Evolutionary conservation across 2,329 filamentous ascomycete genomes (phyloP).

Genomic region (Dactylellina haptotyla): DNA sequence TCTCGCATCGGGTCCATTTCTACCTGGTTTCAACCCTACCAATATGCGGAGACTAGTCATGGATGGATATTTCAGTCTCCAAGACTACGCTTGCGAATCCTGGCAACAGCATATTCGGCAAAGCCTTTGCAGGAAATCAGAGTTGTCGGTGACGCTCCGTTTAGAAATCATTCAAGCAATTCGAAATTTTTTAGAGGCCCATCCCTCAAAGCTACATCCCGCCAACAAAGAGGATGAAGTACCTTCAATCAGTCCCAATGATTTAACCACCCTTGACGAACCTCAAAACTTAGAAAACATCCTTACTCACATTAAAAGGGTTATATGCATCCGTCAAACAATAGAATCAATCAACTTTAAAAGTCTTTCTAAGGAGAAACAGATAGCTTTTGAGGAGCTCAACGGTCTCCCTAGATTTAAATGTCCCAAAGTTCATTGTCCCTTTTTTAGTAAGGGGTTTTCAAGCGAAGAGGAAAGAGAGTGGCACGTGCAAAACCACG

Average conservation of each 20-base stretch:
- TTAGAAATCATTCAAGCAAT: not conserved
- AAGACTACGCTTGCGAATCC: slow-evolving; percentile 6
- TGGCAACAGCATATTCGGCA: not conserved
- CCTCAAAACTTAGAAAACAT: too few relatives aligned
- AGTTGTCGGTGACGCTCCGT: not conserved
- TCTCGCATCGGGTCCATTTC: not conserved
- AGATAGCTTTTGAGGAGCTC: not conserved
- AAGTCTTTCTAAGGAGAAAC: too few relatives aligned
- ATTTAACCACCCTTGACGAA: too few relatives aligned
- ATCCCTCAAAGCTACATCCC: too few relatives aligned
- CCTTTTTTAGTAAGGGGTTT: not conserved
- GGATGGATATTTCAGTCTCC: slow-evolving; percentile 2
- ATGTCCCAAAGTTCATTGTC: slow-evolving; percentile 2
- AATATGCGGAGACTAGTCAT: not conserved
- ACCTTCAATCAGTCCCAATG: too few relatives aligned
- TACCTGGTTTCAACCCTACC: not conserved
- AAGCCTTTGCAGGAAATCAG: not conserved
- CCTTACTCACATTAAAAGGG: not conserved
- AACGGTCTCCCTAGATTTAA: slow-evolving; percentile 2
- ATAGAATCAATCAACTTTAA: not conserved
- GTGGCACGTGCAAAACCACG: slow-evolving; percentile 5
- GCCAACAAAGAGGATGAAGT: not conserved
- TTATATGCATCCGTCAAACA: not conserved
- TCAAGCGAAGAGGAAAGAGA: not conserved
- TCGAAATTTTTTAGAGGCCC: not conserved